These are phyloP conservation scores for Zoysia matrella DNA, from an alignment of 202 grass and related monocot species.

Conservation along the genomic window DNA sequence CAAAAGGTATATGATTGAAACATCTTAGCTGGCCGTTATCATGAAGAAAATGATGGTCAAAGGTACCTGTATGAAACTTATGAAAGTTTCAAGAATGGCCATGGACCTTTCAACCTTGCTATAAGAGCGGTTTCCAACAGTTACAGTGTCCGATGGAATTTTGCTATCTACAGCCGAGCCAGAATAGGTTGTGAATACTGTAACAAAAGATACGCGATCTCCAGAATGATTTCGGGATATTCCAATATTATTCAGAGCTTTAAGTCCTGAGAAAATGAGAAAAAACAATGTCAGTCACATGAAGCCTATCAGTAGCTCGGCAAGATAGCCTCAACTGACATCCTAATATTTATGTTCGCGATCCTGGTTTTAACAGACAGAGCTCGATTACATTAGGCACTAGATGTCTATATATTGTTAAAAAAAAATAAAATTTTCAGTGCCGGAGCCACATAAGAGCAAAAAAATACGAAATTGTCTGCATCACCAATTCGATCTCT, in stretches of 20 bases:
- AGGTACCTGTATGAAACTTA: conserved; percentile 81
- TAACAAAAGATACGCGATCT: conserved; percentile 75
- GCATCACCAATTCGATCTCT: not conserved
- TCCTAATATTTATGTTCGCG: too few relatives aligned
- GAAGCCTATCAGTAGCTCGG: not conserved
- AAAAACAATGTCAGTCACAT: conserved; percentile 12
- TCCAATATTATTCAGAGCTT: conserved; percentile 60
- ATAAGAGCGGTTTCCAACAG: conserved; percentile 73
- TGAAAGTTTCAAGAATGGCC: conserved; percentile 69
- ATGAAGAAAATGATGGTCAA: conserved; percentile 20
- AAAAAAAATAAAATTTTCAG: conserved; percentile 4
- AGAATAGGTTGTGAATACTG: conserved; percentile 76
- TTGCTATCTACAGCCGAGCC: conserved; percentile 45
- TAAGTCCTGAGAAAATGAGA: conserved; percentile 60
- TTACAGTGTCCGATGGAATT: conserved; percentile 56
- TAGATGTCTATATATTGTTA: not conserved
- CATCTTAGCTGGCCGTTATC: not conserved
- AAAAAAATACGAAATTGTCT: not conserved
- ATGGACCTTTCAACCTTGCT: conserved; percentile 73
- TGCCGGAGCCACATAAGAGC: not conserved
- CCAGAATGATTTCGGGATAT: conserved; percentile 48
- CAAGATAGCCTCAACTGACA: not conserved
- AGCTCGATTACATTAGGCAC: not conserved
- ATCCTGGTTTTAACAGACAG: not conserved
- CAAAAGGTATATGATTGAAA: too few relatives aligned